Base-by-base conservation (phyloP, 495 filamentous ascomycete genomes). In the Penicillium samsonianum region DNA sequence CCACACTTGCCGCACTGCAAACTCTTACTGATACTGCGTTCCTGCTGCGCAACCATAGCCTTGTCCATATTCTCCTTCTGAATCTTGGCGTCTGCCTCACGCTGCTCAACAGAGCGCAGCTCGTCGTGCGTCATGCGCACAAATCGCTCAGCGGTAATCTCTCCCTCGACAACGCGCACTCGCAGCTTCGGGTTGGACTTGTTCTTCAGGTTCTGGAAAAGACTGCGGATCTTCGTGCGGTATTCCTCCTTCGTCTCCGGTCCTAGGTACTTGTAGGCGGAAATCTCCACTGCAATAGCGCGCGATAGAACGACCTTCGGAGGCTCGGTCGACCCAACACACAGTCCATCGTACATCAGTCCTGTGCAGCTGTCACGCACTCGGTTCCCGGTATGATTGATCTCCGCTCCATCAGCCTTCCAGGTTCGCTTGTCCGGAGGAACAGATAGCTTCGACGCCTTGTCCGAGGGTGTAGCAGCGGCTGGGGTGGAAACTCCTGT, bases 31-130 rank as follows among this genome's bases (percentile, higher is more conserved):
- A 95, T 89, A 67, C 84, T 88, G 77, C 87, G 90, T 74, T 93
- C 88, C 3, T 80, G 85, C 53, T 71, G 65, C n/a, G 64, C 62
- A 26, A 69, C 67, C 67, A 69, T 69, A 19, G 94, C 89, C 71
- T 93, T 89, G 78, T 90, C 90, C 89, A 97, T 90, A 73, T 98
- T 98, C 77, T 96, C 88, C 73, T 91, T 83, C 68, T 89, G 77
- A 37, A 96, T 79, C 65, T 82, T 80, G 60, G 80, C 77, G 58
- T 96, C 90, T 59, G 82, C 74, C 55, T 80, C 80, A 35, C 83
- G 77, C 64, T 85, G 85, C 68, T 91, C 84, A 7, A 76, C 84
- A 50, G 86, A 90, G 71, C 90, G 89, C 62, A 94, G 82, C 69
- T 96, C 91, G 17, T 92, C 89, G 60, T 80, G 77, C 4, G 76